Evolutionary conservation across 768 basidiomycete species (phyloP).

Genomic region (Rhodocollybia butyracea): DNA sequence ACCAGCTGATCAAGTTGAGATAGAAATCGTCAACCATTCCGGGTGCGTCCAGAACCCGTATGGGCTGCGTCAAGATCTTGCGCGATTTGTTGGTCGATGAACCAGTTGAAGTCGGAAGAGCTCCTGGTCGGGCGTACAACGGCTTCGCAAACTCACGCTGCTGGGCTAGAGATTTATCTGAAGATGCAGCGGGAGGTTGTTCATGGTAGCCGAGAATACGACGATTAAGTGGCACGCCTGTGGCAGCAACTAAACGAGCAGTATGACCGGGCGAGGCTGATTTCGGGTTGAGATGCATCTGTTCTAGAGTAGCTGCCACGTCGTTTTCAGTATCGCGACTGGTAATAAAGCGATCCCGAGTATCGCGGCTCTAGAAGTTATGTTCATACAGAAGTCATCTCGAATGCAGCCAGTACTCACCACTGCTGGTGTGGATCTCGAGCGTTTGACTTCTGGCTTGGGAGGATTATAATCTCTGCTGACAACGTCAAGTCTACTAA

Average conservation of each 20-base stretch:
- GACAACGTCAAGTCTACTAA: conserved; percentile 69
- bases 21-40: conserved; percentile 96
- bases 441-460: conserved; percentile 63
- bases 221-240: conserved; percentile 72
- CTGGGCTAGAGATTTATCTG: conserved; percentile 69
- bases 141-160: conserved; percentile 79
- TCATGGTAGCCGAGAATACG: conserved; percentile 90
- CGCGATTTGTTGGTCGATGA: conserved; percentile 67
- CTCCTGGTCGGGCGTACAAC: conserved; percentile 65
- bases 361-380: conserved; percentile 40
- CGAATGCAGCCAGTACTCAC: conserved; percentile 26
- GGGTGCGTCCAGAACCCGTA: conserved; percentile 94
- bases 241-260: conserved; percentile 70
- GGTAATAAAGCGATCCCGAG: conserved; percentile 73
- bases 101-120: conserved; percentile 61
- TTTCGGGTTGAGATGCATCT: conserved; percentile 55
- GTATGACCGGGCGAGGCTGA: conserved; percentile 73
- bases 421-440: conserved; percentile 69
- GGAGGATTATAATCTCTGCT: conserved; percentile 72
- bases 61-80: conserved; percentile 81
- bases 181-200: conserved; percentile 74
- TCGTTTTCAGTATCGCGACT: conserved; percentile 47
- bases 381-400: conserved; percentile 4
- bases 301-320: conserved; percentile 63
- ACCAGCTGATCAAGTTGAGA: conserved; percentile 92